These are phyloP conservation scores for Lentinus brumalis DNA, from an alignment of 768 basidiomycete genomes.

Conservation along the genomic window DNA sequence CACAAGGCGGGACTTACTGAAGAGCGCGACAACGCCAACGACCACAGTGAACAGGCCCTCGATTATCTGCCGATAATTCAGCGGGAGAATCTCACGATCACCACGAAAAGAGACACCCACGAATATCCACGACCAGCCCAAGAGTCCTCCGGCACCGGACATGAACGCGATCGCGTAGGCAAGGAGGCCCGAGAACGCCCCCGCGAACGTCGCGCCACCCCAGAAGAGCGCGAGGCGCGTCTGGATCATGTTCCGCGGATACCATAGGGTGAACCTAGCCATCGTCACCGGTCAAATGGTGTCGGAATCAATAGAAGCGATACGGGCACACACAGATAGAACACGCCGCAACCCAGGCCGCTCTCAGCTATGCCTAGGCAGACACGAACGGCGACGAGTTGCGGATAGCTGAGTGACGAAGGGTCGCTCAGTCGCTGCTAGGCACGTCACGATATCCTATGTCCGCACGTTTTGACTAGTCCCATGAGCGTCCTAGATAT, in stretches of 20 bases:
- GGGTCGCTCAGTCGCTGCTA: no score
- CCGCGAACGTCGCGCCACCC: constrained; percentile 26
- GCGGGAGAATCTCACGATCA: no score
- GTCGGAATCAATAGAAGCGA: constrained; percentile 14
- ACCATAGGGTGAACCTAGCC: constrained; percentile 26
- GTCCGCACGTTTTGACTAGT: constrained; percentile 56
- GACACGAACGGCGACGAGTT: not conserved
- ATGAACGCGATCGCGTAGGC: constrained; percentile 37
- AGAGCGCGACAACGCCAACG: constrained; percentile 56
- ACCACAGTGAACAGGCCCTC: constrained; percentile 64
- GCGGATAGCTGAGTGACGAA: not conserved
- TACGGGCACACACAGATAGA: constrained; percentile 54
- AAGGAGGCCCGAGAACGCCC: constrained; percentile 31
- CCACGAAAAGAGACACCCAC: constrained; percentile 8
- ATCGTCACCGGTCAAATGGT: not conserved
- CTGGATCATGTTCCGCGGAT: constrained; percentile 25
- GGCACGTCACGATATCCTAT: no score
- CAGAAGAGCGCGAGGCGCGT: constrained; percentile 28
- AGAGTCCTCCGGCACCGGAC: constrained; percentile 25
- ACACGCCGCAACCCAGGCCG: constrained; percentile 63
- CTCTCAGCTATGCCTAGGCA: constrained; percentile 66
- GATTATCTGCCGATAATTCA: constrained; percentile 24
- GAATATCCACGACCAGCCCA: constrained; percentile 36
- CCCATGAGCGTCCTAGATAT: constrained; percentile 57
- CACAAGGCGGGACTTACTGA: constrained; percentile 37